Evolutionary conservation across 306 rosid genomes (phyloP).

Genomic region (Phaseolus lunatus): DNA sequence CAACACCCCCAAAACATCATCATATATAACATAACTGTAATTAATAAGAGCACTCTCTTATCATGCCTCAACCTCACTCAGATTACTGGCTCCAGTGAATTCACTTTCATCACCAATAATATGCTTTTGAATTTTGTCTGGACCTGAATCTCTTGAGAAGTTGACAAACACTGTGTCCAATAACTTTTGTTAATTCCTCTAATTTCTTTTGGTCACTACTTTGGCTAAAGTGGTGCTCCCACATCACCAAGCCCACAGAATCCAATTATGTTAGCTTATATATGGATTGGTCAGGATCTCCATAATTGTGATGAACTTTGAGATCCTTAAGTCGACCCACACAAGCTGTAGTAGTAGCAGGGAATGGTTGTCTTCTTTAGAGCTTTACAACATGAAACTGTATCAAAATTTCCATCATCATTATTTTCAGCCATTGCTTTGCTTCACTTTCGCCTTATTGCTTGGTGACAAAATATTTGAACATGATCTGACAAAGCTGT

Average conservation of each 20-base stretch:
- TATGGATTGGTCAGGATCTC: not conserved
- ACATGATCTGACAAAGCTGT: not conserved
- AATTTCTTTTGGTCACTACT: not conserved
- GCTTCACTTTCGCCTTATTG: not conserved
- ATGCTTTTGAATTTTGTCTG: conserved; percentile 10
- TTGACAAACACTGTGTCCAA: not conserved
- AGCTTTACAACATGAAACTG: not conserved
- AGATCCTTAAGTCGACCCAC: conserved; percentile 2
- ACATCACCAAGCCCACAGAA: not conserved
- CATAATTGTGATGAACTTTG: conserved; percentile 1
- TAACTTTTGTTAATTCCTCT: not conserved
- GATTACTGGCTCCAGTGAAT: not conserved
- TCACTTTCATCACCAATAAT: not conserved
- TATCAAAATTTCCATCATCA: not conserved
- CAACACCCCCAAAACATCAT: not conserved
- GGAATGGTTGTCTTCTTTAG: not conserved
- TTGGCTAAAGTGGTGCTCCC: not conserved
- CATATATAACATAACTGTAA: not conserved
- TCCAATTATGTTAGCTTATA: not conserved
- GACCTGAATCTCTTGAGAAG: not conserved
- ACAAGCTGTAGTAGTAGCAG: not conserved
- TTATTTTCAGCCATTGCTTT: conserved; percentile 11
- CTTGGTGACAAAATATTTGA: not conserved
- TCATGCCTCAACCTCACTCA: not conserved
- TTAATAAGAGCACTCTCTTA: not conserved